phyloP scores from a whole-genome alignment of 257 asterid genomes.

The Solanum verrucosum region DNA sequence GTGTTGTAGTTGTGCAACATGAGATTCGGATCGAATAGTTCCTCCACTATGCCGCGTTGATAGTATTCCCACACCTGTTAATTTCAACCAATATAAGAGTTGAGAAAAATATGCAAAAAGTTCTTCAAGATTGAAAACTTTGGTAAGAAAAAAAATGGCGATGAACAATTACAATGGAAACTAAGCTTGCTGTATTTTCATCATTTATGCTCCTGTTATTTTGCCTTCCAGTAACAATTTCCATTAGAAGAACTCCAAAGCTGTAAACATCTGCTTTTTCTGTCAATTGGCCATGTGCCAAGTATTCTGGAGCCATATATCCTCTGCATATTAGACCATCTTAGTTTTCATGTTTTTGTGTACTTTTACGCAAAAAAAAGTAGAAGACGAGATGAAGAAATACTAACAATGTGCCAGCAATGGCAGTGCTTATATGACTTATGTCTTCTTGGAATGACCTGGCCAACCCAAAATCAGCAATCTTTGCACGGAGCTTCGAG shows the following conservation, averaged over 20 bases:
- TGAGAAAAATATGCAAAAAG: not conserved
- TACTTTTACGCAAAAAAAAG: not conserved
- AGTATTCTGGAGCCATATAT: slow-evolving; percentile 43
- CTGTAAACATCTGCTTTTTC: slow-evolving; percentile 38
- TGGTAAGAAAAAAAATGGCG: not conserved
- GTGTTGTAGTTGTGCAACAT: slow-evolving; percentile 19
- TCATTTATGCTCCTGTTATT: slow-evolving; percentile 19
- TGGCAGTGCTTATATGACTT: slow-evolving; percentile 42
- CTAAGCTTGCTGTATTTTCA: slow-evolving; percentile 20
- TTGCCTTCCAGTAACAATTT: slow-evolving; percentile 22
- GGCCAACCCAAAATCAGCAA: slow-evolving; percentile 42
- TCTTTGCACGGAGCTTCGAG: slow-evolving; percentile 24
- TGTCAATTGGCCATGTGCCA: slow-evolving; percentile 31
- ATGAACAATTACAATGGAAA: slow-evolving; percentile 15
- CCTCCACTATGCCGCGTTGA: slow-evolving; percentile 13
- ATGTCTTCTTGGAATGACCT: slow-evolving; percentile 40
- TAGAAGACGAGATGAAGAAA: not conserved
- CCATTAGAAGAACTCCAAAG: slow-evolving; percentile 30
- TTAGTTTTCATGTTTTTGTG: not conserved
- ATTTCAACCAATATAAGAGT: not conserved
- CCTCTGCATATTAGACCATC: slow-evolving; percentile 14
- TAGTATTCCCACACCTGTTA: slow-evolving; percentile 34
- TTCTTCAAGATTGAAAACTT: not conserved
- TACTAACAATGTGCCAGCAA: slow-evolving; percentile 40
- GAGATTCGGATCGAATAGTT: slow-evolving; percentile 31